Evolutionary conservation across 164 flowering plant species (phyloP).

Genomic region (Santalum album): DNA sequence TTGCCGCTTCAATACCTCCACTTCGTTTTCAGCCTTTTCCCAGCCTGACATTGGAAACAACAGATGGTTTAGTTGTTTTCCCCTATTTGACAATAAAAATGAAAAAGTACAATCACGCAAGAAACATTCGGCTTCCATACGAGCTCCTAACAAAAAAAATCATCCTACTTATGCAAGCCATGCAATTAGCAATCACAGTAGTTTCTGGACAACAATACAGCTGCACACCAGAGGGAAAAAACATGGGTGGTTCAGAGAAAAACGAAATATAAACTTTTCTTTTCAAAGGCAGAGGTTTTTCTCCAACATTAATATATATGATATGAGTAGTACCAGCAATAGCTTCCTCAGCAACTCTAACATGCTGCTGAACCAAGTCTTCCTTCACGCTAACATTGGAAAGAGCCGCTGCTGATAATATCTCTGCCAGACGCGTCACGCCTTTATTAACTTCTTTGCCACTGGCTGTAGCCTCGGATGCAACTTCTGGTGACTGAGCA

Average conservation of each 20-base stretch:
- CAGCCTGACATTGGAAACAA: slow-evolving; percentile 45
- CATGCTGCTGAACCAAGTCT: slow-evolving; percentile 55
- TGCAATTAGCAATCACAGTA: not conserved
- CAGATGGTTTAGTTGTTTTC: not conserved
- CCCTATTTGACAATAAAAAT: not conserved
- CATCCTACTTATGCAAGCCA: no score
- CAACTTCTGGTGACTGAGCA: slow-evolving; percentile 65
- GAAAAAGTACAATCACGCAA: no score
- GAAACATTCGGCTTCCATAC: no score
- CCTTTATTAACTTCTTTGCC: slow-evolving; percentile 37
- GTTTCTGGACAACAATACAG: not conserved
- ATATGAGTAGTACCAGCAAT: slow-evolving; percentile 32
- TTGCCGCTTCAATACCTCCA: slow-evolving; percentile 43
- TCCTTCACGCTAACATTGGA: slow-evolving; percentile 60
- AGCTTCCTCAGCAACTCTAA: slow-evolving; percentile 70
- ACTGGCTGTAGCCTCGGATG: slow-evolving; percentile 30
- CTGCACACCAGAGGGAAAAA: not conserved
- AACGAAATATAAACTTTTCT: no score
- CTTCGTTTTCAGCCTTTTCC: slow-evolving; percentile 94
- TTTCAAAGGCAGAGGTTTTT: not conserved
- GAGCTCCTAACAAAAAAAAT: no score
- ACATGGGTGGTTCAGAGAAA: not conserved
- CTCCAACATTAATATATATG: not conserved
- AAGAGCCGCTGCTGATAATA: slow-evolving; percentile 78
- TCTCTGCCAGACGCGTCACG: slow-evolving; percentile 46